Base-by-base conservation (phyloP, 2,329 filamentous ascomycete genomes). In the Ceratocystis smalleyi region DNA sequence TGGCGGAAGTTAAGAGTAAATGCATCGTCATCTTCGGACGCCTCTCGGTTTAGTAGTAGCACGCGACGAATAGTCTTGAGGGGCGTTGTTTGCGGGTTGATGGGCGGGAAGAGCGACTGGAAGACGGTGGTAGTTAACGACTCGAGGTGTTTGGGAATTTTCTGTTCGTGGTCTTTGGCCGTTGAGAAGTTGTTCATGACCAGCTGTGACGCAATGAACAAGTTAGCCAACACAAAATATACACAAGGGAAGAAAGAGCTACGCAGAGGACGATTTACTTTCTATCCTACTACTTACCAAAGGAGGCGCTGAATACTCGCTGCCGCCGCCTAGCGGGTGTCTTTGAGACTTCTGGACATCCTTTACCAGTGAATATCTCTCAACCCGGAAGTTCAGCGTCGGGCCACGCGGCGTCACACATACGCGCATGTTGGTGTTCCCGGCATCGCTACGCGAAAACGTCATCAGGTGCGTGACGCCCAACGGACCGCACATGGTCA, bases 141-240 rank as follows among this genome's bases (percentile, higher is more conserved):
- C 76, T 99, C 94, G 71, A 99, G 88, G 70, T 96, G 91, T 72
- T 90, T 95, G 4, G 92, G 91, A n/a, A 95, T 85, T 67, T 87
- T 84, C 24, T 84, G 82, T 65, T 80, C 81, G 35, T 82, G 75
- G 65, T 84, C 81, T 55, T 80, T 71, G 40, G 77, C 78, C 32
- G 87, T 81, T 47, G 83, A 83, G 74, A 99, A 96, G 74, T 96
- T 96, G 77, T 99, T 99, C 94, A 99, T 97, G 69, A 99, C 94
- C 55, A 99, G 82, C 83, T 87, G 67, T 2, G 61, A 3, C 2
- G 32, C 6, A 24, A 43, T 60, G 8, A 30, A 30, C 27, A 62
- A 54, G 60, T 27, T 43, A 45, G 40, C 19, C 30, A 8, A 8
- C 22, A 7, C 6, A 45, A 40, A 27, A 45, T 3, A 40, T 19